These are phyloP conservation scores for Colletotrichum sp. DNA, from an alignment of 2,329 filamentous ascomycete species.

Conservation along the genomic window DNA sequence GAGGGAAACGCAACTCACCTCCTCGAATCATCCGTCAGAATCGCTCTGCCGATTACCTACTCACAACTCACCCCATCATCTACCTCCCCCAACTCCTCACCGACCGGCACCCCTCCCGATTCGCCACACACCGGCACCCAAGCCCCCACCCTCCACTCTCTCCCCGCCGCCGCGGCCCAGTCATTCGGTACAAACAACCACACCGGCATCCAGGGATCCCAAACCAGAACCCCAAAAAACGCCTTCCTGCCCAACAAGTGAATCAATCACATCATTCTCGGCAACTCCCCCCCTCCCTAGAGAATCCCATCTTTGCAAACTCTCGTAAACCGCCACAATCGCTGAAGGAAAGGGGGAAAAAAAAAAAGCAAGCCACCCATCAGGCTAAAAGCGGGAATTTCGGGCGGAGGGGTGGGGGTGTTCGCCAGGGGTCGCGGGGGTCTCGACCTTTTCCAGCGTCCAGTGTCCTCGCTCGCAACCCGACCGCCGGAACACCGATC, in stretches of 20 bases:
- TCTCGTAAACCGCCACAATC: neutral
- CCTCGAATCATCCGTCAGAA: fast-evolving
- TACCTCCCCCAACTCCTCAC: neutral
- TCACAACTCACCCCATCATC: neutral
- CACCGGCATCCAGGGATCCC: neutral
- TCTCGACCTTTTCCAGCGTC: neutral
- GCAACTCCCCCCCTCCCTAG: neutral
- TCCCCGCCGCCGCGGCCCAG: neutral
- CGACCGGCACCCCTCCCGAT: neutral
- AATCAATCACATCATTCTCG: neutral
- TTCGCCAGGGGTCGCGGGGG: neutral
- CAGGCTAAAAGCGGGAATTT: conserved; percentile 7
- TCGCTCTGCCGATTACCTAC: neutral
- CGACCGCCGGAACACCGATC: neutral
- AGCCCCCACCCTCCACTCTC: no score
- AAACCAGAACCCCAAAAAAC: neutral
- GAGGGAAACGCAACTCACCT: neutral
- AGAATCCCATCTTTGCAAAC: neutral
- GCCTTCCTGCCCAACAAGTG: neutral
- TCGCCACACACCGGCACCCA: neutral
- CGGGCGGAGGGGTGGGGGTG: neutral
- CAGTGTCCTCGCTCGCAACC: neutral
- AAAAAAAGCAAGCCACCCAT: neutral
- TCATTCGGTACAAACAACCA: neutral
- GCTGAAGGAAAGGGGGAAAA: neutral